These are phyloP conservation scores for Filobasidium uniguttulatum DNA, from an alignment of 1,284 basidiomycete species.

Conservation along the genomic window DNA sequence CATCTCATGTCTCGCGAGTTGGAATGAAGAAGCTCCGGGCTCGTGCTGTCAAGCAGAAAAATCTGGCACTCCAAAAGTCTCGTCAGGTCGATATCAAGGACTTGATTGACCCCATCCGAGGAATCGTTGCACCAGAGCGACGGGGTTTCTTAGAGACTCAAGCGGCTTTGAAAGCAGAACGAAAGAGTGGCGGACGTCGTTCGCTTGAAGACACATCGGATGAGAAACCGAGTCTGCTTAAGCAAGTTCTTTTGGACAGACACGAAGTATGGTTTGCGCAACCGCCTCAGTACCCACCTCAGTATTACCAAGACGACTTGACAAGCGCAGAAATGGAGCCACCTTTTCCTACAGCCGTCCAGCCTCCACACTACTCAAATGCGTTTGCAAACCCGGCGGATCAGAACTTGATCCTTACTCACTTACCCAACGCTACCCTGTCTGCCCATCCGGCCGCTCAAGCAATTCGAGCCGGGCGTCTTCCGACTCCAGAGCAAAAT, in stretches of 20 bases:
- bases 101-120: constrained; percentile 14
- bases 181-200: no score
- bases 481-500: constrained; percentile 1
- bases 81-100: constrained; percentile 13
- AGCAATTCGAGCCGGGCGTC: neutral
- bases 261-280: constrained; percentile 25
- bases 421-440: constrained; percentile 26
- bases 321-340: neutral
- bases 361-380: constrained; percentile 24
- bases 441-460: constrained; percentile 20
- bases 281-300: constrained; percentile 23
- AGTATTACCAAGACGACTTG: neutral
- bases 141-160: neutral
- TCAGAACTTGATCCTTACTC: constrained; percentile 27
- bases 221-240: constrained; percentile 12
- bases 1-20: constrained; percentile 17
- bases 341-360: constrained; percentile 9
- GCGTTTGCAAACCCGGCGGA: constrained; percentile 23
- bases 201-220: no score
- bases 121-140: constrained; percentile 3
- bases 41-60: constrained; percentile 20
- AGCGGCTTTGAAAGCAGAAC: constrained; percentile 3
- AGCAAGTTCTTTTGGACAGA: constrained; percentile 18
- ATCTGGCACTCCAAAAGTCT: constrained; percentile 16
- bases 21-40: constrained; percentile 19